Conservation (phyloP, 352 stramenopile species). For the Phytophthora pisi region DNA sequence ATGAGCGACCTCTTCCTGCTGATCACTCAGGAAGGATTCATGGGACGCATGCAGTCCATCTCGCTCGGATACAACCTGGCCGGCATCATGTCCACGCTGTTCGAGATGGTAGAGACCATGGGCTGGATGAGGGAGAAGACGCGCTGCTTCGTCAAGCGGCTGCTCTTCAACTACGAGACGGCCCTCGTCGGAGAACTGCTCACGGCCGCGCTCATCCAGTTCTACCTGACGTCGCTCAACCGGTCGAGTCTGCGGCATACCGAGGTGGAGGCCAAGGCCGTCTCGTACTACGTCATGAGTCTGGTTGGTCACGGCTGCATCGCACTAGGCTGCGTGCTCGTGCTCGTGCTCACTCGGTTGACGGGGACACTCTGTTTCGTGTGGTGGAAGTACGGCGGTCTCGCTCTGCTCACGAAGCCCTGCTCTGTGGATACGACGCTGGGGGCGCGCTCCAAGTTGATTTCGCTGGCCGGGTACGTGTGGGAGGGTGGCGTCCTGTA, state of each 20-base stretch:
- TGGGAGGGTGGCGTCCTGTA: slow-evolving; percentile 7
- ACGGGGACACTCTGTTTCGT: slow-evolving; percentile 5
- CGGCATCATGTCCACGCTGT: slow-evolving; percentile 22
- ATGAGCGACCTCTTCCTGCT: slow-evolving; percentile 30
- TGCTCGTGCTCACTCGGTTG: slow-evolving; percentile 8
- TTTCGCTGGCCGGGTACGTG: slow-evolving; percentile 16
- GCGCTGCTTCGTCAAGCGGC: slow-evolving; percentile 11
- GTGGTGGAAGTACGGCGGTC: slow-evolving; percentile 9
- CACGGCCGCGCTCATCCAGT: slow-evolving; percentile 20
- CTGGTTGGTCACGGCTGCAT: slow-evolving; percentile 21
- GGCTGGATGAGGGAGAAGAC: slow-evolving; percentile 11
- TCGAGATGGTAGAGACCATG: slow-evolving; percentile 26
- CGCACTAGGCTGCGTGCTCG: slow-evolving; percentile 11
- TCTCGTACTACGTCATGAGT: slow-evolving; percentile 28
- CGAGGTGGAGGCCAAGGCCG: background rate
- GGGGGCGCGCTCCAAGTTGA: slow-evolving; percentile 8
- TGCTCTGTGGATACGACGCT: slow-evolving; percentile 20
- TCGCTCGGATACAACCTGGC: slow-evolving; percentile 30
- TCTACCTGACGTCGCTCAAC: slow-evolving; percentile 22
- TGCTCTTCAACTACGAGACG: slow-evolving; percentile 28
- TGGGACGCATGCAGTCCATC: slow-evolving; percentile 16
- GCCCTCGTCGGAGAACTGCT: slow-evolving; percentile 20
- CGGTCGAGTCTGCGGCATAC: slow-evolving; percentile 19
- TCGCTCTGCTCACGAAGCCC: background rate
- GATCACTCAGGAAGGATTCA: slow-evolving; percentile 21